These are phyloP conservation scores for Penicillium waksmanii DNA, from an alignment of 495 filamentous ascomycete species.

Conservation along the genomic window DNA sequence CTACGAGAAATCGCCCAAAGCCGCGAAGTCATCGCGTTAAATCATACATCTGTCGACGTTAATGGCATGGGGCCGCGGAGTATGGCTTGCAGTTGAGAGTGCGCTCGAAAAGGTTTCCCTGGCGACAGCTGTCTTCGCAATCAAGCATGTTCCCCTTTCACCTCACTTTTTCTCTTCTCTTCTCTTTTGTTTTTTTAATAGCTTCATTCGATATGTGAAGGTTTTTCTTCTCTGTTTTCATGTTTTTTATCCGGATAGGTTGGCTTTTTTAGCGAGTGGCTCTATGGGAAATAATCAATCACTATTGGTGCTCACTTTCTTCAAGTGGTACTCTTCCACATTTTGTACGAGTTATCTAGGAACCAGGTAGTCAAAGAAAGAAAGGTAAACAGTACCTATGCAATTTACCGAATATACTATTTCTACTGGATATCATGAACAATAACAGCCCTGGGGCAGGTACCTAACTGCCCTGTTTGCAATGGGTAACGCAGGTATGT, in stretches of 20 bases:
- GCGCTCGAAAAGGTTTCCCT: not conserved
- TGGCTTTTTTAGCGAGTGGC: constrained; percentile 1
- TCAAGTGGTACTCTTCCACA: too few relatives aligned
- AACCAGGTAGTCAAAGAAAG: too few relatives aligned
- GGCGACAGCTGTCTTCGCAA: too few relatives aligned
- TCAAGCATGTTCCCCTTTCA: not conserved
- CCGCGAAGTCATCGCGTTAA: not conserved
- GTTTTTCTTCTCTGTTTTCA: not conserved
- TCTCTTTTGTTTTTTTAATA: not conserved
- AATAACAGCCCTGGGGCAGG: not conserved
- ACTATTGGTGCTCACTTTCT: too few relatives aligned
- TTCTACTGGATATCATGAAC: constrained; percentile 21
- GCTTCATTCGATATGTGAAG: not conserved
- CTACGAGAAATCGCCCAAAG: constrained; percentile 5
- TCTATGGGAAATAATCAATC: not conserved
- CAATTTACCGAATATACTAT: constrained; percentile 2
- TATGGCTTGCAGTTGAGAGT: not conserved
- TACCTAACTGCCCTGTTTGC: too few relatives aligned
- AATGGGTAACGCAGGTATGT: too few relatives aligned
- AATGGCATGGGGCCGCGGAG: too few relatives aligned
- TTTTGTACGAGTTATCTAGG: too few relatives aligned
- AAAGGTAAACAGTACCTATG: too few relatives aligned
- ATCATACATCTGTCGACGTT: not conserved
- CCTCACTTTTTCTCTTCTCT: not conserved
- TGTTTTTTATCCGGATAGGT: not conserved